These are phyloP conservation scores for Guadua angustifolia DNA, from an alignment of 176 grass and related monocot genomes.

Conservation along the genomic window DNA sequence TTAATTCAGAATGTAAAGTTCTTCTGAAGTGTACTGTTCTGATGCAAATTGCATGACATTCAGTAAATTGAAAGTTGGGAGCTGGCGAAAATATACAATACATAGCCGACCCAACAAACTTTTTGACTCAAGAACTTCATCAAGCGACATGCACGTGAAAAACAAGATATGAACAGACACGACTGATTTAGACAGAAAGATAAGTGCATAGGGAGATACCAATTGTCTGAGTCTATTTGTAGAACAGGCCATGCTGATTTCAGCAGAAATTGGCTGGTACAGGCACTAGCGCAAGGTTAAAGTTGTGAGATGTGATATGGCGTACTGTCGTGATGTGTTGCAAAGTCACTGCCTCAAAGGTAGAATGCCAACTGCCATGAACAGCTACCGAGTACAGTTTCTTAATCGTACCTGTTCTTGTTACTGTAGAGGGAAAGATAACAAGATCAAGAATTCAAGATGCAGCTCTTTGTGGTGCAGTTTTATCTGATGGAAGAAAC, in stretches of 20 bases:
- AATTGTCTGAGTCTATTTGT: conserved; percentile 31
- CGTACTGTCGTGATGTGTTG: not conserved
- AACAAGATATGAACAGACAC: conserved; percentile 46
- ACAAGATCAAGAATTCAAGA: conserved; percentile 31
- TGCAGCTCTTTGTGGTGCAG: conserved; percentile 24
- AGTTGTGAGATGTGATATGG: not conserved
- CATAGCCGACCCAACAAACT: not conserved
- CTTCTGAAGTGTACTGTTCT: not conserved
- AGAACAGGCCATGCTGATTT: conserved; percentile 21
- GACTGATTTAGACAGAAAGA: conserved; percentile 51
- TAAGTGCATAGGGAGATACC: conserved; percentile 39
- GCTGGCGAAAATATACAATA: not conserved
- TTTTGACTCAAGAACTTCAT: not conserved
- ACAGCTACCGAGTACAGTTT: conserved; percentile 18
- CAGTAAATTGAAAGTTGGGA: conserved; percentile 3
- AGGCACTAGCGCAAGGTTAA: conserved; percentile 24
- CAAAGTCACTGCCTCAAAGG: not conserved
- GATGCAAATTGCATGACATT: not conserved
- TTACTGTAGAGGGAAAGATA: conserved; percentile 50
- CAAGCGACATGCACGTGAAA: not conserved
- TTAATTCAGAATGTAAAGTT: conserved; percentile 6
- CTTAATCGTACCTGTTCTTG: conserved; percentile 38
- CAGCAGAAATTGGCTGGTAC: conserved; percentile 27
- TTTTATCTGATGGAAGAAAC: conserved; percentile 28
- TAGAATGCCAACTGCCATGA: conserved; percentile 23